Conservation (phyloP, 2,329 filamentous ascomycete species). For the Gaeumannomyces sp. region DNA sequence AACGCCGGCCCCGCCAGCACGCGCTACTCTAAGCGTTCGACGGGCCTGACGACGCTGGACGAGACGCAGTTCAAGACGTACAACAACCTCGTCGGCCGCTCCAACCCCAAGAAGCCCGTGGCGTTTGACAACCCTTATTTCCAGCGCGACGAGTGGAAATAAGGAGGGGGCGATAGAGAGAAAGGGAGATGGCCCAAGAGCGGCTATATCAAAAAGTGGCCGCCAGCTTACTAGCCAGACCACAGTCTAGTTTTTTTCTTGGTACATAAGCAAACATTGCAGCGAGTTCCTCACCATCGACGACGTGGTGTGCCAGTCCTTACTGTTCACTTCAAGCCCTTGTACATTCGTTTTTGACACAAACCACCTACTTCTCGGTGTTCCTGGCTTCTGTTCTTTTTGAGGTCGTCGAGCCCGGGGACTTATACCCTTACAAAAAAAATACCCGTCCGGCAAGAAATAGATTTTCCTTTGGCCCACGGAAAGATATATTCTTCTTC, state of each 20-base stretch:
- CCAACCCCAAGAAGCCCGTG: slow-evolving; percentile 6
- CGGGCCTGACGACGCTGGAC: slow-evolving; percentile 4
- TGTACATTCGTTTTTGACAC: neutral
- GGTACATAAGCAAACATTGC: neutral
- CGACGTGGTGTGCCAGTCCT: neutral
- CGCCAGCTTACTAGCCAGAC: neutral
- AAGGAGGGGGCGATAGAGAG: neutral
- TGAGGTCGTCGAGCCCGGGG: neutral
- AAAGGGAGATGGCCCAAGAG: no score
- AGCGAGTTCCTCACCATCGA: neutral
- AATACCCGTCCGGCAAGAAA: neutral
- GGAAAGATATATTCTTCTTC: neutral
- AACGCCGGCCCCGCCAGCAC: neutral
- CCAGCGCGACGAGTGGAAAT: slow-evolving; percentile 5
- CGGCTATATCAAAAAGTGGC: no score
- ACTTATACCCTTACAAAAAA: neutral
- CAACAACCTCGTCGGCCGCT: slow-evolving; percentile 5
- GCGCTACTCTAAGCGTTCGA: slow-evolving; percentile 3
- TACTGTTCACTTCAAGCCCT: neutral
- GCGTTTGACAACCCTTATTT: slow-evolving; percentile 5
- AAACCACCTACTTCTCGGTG: neutral
- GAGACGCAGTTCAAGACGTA: slow-evolving; percentile 7
- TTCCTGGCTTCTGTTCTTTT: neutral
- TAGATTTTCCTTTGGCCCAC: neutral
- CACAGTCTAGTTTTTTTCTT: neutral